phyloP scores from a whole-genome alignment of 2,329 filamentous ascomycete species.

The Furcasterigmium furcatum region DNA sequence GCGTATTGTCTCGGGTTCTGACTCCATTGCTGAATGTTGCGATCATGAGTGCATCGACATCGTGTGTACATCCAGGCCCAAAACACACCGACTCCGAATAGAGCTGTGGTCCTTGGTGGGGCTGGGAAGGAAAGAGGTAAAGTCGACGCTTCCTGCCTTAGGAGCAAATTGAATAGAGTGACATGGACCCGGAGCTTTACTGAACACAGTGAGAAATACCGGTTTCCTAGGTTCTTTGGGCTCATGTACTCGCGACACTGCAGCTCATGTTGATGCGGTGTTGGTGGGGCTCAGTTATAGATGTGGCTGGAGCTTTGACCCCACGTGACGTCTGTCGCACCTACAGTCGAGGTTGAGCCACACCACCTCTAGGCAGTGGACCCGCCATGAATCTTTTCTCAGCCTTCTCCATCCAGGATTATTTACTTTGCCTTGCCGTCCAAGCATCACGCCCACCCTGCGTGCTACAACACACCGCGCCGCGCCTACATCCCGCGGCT shows the following conservation, averaged over 20 bases:
- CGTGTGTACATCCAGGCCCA: no score
- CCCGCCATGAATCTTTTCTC: constrained; percentile 2
- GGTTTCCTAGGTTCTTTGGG: no score
- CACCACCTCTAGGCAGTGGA: background rate
- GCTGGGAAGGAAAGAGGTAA: no score
- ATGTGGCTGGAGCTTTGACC: background rate
- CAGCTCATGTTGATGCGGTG: background rate
- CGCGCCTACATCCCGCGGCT: background rate
- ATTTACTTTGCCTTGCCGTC: background rate
- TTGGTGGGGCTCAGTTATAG: background rate
- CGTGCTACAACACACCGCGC: background rate
- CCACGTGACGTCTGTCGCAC: background rate
- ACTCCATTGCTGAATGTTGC: constrained; percentile 13
- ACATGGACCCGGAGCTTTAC: no score
- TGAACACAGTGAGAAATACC: no score
- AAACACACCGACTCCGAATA: no score
- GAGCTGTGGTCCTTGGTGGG: no score
- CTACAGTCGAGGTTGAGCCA: background rate
- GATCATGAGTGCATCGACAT: no score
- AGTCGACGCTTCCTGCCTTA: no score
- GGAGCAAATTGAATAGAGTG: no score
- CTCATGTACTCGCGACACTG: no score
- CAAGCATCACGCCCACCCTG: background rate
- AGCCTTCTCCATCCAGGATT: background rate
- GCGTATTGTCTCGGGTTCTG: constrained; percentile 28